Base-by-base conservation (phyloP, 2,329 filamentous ascomycete species). In the Colletotrichum neosansevieriae region DNA sequence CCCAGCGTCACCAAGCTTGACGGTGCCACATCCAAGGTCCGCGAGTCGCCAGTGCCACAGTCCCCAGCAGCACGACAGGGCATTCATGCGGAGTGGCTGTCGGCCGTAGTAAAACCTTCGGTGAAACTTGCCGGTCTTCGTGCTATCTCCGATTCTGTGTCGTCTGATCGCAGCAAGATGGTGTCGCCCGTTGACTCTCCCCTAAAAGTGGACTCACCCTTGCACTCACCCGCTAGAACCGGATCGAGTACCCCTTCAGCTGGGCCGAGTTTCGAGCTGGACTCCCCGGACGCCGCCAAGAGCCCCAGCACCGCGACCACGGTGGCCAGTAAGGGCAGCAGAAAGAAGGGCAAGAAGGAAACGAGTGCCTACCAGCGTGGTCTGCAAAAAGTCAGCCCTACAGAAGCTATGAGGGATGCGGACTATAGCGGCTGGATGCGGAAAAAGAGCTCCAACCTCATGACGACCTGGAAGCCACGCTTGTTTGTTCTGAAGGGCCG, bases 401-500 rank as follows among this genome's bases (percentile, higher is more conserved):
- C 89, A 63, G 93, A 97, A 76, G 94, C 95, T 69, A 96, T 97
- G 79, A 83, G 89, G 70, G 90, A 89, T 70, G 95, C 94, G 63
- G 95, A 99, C 76, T 98, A 97, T 78, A 95, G 91, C 75, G 96
- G 96, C 1, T 99, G 96, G 96, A 99, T 99, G 96, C 98, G 96
- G 85, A 99, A 99, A 86, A 94, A 97, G 80, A 97, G 94, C 68
- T 95, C 94, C 1, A 96, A 95, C 75, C 84, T 98, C 38, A 97
- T 99, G 91, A 94, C 94, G 2, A 97, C 94, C 2, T 99, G 96
- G 96, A 99, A 98, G 76, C 92, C 94, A 12, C 91, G 96, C 12
- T 86, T 98, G n/a, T 99, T 99, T 76, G 91, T 99, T 7, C 88
- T 99, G 66, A 94, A 94, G 75, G 96, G 96, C 34, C 90, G 95